Conservation (phyloP, 2,329 filamentous ascomycete genomes). For the Arthroderma sp. region DNA sequence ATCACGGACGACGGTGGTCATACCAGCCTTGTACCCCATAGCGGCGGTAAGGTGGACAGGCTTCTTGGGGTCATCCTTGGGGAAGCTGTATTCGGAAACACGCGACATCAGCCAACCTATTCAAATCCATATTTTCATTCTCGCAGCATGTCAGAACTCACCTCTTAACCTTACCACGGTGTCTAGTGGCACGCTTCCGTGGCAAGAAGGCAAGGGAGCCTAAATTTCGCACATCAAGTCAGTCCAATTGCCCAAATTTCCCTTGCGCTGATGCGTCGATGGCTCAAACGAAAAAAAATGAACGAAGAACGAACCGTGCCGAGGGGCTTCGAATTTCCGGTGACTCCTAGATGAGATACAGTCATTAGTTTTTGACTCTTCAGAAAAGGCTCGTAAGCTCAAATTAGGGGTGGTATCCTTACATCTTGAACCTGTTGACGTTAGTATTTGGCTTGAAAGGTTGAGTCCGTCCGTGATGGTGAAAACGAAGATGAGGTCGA, state of each 20-base stretch:
- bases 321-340: slow-evolving; percentile 71
- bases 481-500: slow-evolving; percentile 3
- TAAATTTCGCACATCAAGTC: slow-evolving; percentile 16
- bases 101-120: slow-evolving; percentile 15
- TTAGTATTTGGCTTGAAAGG: slow-evolving; percentile 30
- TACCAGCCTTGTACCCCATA: slow-evolving; percentile 99
- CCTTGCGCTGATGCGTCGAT: slow-evolving; percentile 12
- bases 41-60: slow-evolving; percentile 94
- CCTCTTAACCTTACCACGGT: slow-evolving; percentile 98
- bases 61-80: slow-evolving; percentile 99
- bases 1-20: slow-evolving; percentile 99
- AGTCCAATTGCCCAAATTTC: slow-evolving; percentile 14
- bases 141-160: slow-evolving; percentile 39
- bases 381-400: not conserved
- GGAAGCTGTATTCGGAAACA: slow-evolving; percentile 54
- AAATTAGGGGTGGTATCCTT: slow-evolving; percentile 15
- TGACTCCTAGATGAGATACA: slow-evolving; percentile 34
- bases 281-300: slow-evolving; percentile 39
- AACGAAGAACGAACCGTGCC: slow-evolving; percentile 68
- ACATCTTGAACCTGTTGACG: slow-evolving; percentile 37
- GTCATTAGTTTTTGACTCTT: too few relatives aligned
- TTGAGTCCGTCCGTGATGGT: not conserved
- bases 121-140: not conserved
- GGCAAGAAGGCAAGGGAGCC: slow-evolving; percentile 72
- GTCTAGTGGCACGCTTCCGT: slow-evolving; percentile 82